Evolutionary conservation across 73 alveolate genomes (phyloP).

Genomic region (Durusdinium trenchii): DNA sequence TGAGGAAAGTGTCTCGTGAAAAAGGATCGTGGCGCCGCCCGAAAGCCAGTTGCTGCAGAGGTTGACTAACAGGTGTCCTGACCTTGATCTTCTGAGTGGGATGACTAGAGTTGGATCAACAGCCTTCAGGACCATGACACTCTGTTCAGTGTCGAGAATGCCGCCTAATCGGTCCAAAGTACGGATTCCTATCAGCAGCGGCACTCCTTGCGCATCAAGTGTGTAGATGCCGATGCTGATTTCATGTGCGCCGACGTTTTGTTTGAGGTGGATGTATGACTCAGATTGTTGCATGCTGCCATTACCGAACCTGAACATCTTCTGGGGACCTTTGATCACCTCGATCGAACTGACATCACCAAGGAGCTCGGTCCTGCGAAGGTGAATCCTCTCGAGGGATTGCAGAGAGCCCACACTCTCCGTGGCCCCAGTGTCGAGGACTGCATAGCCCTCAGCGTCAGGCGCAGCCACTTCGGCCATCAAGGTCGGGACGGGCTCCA

Average conservation of each 20-base stretch:
- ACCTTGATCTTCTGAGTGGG: background rate
- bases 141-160: background rate
- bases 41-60: conserved; percentile 9
- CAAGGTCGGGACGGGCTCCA: background rate
- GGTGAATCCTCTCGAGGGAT: background rate
- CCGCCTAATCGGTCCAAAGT: background rate
- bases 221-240: background rate
- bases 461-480: background rate
- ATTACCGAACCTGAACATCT: background rate
- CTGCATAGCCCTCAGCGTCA: conserved; percentile 18
- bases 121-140: background rate
- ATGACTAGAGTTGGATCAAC: background rate
- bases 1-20: background rate
- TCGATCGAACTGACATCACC: background rate
- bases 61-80: conserved; percentile 36
- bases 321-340: background rate
- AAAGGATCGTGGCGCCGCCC: background rate
- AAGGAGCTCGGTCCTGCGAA: background rate
- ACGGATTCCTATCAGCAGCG: conserved; percentile 1
- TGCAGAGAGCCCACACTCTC: conserved; percentile 16
- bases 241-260: background rate
- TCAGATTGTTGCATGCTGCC: background rate
- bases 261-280: background rate
- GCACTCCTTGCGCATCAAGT: background rate
- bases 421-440: conserved; percentile 41